Base-by-base conservation (phyloP, 2,329 filamentous ascomycete species). In the Harringtonia lauricola region DNA sequence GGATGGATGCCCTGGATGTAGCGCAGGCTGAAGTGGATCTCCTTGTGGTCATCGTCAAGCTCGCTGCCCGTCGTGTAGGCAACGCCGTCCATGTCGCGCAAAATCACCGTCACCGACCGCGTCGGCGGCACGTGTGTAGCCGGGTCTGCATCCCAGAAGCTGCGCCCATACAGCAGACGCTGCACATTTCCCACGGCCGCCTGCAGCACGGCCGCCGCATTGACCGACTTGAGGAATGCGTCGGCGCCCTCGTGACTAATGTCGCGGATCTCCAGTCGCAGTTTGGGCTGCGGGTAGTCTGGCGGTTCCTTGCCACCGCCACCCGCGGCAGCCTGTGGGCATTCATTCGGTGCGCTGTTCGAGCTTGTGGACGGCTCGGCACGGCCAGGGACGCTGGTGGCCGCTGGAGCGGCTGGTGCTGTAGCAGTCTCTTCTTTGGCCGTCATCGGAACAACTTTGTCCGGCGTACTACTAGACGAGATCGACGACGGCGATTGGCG, bases 11-110 rank as follows among this genome's bases (percentile, higher is more conserved):
- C 53, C 36, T 65, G 56, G 52, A 95, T 79, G 66, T 95, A 95
- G 38, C 72, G 65, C 1, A 90, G 76, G 15, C 79, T 88, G 61
- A 96, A 72, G 64, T 95, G 87, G 49, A 95, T 92, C 60, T 95
- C 88, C 58, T 95, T 95, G 68, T 95, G 87, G 57, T 92, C 84
- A 48, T 71, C 53, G 62, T 95, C 89, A 12, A 94, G 72, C 33
- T 88, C 82, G 10, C 69, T 75, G 49, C 86, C 85, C 18, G 77
- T 87, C 2, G 90, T 95, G 66, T 95, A 94, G 18, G 90, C 90
- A 5, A 96, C 86, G 40, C 90, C 90, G 39, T 66, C 69, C 76
- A 94, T 88, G 51, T 79, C 70, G 26, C 85, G 78, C 5, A 96
- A 68, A 47, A 95, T 71, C 30, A 96, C 65, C 0, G 89, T 95